Evolutionary conservation across 257 asterid species (phyloP), one percentile per base, ranked within the genome.

Genomic region (Rehmannia glutinosa): DNA sequence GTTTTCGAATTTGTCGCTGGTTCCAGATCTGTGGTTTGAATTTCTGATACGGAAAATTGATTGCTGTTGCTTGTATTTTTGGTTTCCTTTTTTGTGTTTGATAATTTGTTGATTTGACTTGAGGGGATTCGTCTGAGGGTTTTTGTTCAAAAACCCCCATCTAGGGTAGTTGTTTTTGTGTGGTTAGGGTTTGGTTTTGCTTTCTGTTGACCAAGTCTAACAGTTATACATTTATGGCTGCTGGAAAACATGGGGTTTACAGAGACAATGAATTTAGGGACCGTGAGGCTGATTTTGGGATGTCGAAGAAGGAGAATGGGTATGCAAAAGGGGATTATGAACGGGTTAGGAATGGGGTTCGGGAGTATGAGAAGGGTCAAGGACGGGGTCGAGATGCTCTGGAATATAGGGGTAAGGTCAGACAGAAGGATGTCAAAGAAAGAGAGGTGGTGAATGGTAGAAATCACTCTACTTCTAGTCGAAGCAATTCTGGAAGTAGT

Each of bases 231-330:
- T 67, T 76, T 74, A 90, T 90, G 97, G 94, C 92, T 30, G 87
- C 92, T 77, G 96, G 92, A 39, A 88, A 85, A 62, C 85, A 81
- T 72, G 89, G 84, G 65, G 86, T 84, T 68, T 83, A 75, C 78
- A 80, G 91, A 77, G 96, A 86, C 21, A 75, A 64, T 72, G 96
- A 86, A 45, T 75, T 78, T 69, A 84, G 88, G 78, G 90, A 75
- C 12, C 80, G 79, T 3, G 88, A 85, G 61, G 28, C 79, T 6
- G 94, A 84, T 64, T 69, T 80, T 55, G 86, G 82, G 66, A 80
- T 77, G 70, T 60, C 86, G 0, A 76, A 65, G 71, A 76, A 78
- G 74, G 86, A 73, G 55, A 66, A 68, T 61, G 84, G 86, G 54
- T 56, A 62, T 73, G 43, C 72, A 5, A 80, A 77, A 63, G 80